A percentile compares a stretch with the other conserved stretches of the same genome.
Evolutionary conservation across 345 rosid genomes (phyloP).

Genomic region (Eucalyptus leucophloia): DNA sequence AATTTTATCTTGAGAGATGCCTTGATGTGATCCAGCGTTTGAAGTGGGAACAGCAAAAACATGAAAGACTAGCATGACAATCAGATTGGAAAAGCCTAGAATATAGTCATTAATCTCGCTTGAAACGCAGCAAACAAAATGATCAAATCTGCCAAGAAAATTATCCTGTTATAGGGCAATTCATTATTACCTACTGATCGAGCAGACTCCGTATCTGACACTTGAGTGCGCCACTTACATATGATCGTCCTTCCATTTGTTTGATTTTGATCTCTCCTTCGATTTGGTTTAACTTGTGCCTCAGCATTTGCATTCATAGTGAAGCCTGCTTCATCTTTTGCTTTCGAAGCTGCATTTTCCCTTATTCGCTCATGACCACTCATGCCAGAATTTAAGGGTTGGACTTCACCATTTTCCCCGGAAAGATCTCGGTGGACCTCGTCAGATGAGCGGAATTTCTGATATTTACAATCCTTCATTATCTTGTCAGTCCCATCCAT

Average conservation of each 20-base stretch:
- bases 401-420: background rate
- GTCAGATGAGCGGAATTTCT: background rate
- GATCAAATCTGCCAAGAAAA: background rate
- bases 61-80: background rate
- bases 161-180: background rate
- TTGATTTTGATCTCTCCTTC: background rate
- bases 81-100: background rate
- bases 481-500: background rate
- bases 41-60: background rate
- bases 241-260: background rate
- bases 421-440: background rate
- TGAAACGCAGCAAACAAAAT: background rate
- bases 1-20: background rate
- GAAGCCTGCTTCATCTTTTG: background rate
- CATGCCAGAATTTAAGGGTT: background rate
- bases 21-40: background rate
- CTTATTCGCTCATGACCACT: background rate
- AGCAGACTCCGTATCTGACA: background rate
- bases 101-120: background rate
- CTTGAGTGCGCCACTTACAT: background rate
- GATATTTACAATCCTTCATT: background rate
- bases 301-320: background rate
- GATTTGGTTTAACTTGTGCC: background rate
- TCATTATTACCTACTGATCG: background rate
- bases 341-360: background rate